Evolutionary conservation across 352 stramenopile species (phyloP).

Genomic region (Phytopythium sindhum): DNA sequence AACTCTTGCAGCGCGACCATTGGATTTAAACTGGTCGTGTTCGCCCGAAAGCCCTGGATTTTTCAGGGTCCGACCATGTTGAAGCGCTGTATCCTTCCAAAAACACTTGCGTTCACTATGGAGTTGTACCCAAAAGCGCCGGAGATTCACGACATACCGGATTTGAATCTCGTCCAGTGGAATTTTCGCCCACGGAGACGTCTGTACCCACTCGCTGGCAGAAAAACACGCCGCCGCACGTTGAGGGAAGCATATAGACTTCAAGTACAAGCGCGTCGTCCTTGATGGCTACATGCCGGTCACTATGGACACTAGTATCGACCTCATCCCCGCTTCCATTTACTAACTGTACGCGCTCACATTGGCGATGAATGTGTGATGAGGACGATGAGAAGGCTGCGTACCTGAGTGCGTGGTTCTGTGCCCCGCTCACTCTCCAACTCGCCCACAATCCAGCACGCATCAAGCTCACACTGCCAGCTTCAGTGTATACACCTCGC

Average conservation of each 20-base stretch:
- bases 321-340: background rate
- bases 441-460: background rate
- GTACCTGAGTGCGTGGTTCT: no score
- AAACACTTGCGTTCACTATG: background rate
- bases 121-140: background rate
- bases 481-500: background rate
- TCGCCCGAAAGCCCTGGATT: background rate
- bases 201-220: background rate
- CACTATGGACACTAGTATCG: background rate
- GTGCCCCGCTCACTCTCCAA: background rate
- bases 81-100: background rate
- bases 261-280: background rate
- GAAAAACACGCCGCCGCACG: conserved; percentile 2
- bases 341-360: background rate
- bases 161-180: background rate
- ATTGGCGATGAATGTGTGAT: no score
- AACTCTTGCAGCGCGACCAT: no score
- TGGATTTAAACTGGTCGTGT: background rate
- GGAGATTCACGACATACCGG: background rate
- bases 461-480: background rate
- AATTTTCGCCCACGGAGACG: background rate
- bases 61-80: background rate
- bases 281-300: conserved; percentile 4
- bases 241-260: background rate
- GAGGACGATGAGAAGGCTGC: background rate